Conservation (phyloP, 2,329 filamentous ascomycete genomes). For the Torrubiella hemipterigena region DNA sequence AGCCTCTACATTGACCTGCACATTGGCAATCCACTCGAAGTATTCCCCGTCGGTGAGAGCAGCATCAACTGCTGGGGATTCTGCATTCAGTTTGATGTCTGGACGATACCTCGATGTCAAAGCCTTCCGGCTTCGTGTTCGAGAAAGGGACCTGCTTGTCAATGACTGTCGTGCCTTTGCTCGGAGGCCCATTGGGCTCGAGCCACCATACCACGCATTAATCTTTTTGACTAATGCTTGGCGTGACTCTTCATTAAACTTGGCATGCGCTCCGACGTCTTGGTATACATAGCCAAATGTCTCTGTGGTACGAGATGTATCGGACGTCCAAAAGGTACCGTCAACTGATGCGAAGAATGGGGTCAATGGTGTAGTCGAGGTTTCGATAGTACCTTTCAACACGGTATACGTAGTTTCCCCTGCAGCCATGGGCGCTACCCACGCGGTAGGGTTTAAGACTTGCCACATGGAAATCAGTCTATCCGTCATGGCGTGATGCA, state of each 20-base stretch:
- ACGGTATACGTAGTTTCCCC: constrained; percentile 51
- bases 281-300: constrained; percentile 65
- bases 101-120: constrained; percentile 8
- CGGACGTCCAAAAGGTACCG: constrained; percentile 57
- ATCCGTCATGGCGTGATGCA: constrained; percentile 69
- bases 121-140: constrained; percentile 6
- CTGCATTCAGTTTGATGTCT: constrained; percentile 14
- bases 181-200: constrained; percentile 13
- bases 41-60: constrained; percentile 30
- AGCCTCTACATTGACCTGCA: constrained; percentile 48
- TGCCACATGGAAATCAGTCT: constrained; percentile 70
- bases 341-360: constrained; percentile 51
- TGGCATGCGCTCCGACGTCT: constrained; percentile 32
- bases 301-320: constrained; percentile 43
- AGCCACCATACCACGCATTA: constrained; percentile 33
- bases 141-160: not conserved
- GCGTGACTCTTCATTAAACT: constrained; percentile 14
- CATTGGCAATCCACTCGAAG: constrained; percentile 57
- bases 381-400: constrained; percentile 37
- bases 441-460: constrained; percentile 55
- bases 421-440: constrained; percentile 44
- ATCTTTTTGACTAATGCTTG: constrained; percentile 30
- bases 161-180: constrained; percentile 1
- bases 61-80: constrained; percentile 11
- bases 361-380: constrained; percentile 44